Evolutionary conservation across 208 protist genomes (phyloP).

Genomic region (Trypanosoma congolense): DNA sequence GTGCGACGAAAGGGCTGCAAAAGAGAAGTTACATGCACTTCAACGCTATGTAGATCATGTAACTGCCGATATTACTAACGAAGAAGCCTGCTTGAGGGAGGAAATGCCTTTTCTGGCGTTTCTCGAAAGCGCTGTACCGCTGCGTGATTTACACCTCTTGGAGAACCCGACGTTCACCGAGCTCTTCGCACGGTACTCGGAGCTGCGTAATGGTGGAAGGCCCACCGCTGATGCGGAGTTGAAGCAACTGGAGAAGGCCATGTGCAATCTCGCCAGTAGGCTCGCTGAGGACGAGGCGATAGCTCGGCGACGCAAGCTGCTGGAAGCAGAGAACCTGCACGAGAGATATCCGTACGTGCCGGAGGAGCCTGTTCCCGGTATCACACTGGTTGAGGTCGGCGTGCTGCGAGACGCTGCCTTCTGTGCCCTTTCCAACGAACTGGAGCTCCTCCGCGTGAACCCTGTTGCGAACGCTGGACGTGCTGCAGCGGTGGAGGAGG

Average conservation of each 20-base stretch:
- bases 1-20: too few species aligned
- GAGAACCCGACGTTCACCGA: neutral
- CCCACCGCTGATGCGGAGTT: neutral
- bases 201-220: neutral
- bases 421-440: constrained; percentile 30
- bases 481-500: constrained; percentile 18
- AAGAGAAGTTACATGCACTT: too few species aligned
- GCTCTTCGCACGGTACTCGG: neutral
- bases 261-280: constrained; percentile 27
- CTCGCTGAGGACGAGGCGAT: constrained; percentile 35
- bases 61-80: too few species aligned
- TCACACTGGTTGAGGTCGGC: constrained; percentile 31
- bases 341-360: constrained; percentile 37
- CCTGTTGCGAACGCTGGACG: constrained; percentile 11
- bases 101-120: constrained; percentile 36
- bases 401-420: constrained; percentile 41
- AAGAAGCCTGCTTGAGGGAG: too few species aligned
- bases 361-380: constrained; percentile 34
- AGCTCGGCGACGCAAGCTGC: constrained; percentile 21
- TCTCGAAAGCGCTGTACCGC: constrained; percentile 27
- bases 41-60: too few species aligned
- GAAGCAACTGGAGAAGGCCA: constrained; percentile 1
- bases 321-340: constrained; percentile 31
- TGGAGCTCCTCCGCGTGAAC: constrained; percentile 24
- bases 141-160: constrained; percentile 32